These are phyloP conservation scores for Ormosia emarginata DNA, from an alignment of 306 rosid species.

Conservation along the genomic window DNA sequence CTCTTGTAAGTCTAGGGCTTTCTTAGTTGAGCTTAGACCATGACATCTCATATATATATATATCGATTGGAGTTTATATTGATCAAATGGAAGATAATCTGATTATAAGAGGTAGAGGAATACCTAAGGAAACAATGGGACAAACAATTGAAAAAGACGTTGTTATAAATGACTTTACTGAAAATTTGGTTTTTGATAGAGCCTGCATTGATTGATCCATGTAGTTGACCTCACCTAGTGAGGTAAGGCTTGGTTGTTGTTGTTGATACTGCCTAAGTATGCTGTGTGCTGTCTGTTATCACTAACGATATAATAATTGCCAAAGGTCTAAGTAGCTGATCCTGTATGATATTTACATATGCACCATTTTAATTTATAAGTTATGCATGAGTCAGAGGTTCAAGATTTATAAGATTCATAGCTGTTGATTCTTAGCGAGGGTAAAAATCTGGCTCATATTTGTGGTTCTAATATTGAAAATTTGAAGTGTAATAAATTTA, in stretches of 20 bases:
- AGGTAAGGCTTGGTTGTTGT: neutral
- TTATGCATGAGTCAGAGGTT: neutral
- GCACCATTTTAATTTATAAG: neutral
- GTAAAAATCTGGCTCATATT: neutral
- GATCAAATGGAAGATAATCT: no score
- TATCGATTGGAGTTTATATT: no score
- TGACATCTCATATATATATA: no score
- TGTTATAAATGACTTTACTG: no score
- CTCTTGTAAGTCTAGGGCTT: neutral
- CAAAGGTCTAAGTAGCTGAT: neutral
- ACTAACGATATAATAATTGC: neutral
- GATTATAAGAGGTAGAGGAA: no score
- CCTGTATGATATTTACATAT: neutral
- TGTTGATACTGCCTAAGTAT: no score
- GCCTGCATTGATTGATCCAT: neutral
- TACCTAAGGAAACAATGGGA: no score
- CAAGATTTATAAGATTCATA: neutral
- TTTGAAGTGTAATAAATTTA: conserved; percentile 4
- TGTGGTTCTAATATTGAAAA: conserved; percentile 1
- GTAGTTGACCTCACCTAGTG: neutral
- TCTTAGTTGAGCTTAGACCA: neutral
- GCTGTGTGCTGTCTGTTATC: no score
- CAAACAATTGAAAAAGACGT: no score
- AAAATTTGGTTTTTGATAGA: neutral
- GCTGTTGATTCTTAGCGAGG: neutral